Evolutionary conservation across 768 basidiomycete genomes (phyloP).

Genomic region (Trametes sanguinea): DNA sequence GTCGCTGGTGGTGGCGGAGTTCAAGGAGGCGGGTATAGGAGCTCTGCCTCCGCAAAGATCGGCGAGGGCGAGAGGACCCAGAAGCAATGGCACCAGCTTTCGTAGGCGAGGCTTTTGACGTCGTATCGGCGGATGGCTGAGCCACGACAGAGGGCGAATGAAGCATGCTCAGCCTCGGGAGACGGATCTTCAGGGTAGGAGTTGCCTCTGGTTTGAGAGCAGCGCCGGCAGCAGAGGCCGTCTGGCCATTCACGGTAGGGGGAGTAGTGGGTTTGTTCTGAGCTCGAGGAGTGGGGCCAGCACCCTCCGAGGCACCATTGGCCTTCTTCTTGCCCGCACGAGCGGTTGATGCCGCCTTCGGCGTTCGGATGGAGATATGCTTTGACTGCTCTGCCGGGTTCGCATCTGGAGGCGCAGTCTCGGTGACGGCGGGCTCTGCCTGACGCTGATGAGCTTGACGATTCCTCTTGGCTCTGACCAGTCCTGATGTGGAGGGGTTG

Average conservation of each 20-base stretch:
- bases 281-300: not conserved
- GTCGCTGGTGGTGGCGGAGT: conserved; percentile 25
- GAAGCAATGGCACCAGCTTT: conserved; percentile 5
- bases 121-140: not conserved
- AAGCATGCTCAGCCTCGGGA: conserved; percentile 29
- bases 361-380: not conserved
- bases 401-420: not conserved
- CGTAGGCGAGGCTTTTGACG: conserved; percentile 19
- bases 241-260: conserved; percentile 8
- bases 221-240: conserved; percentile 25
- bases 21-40: conserved; percentile 25
- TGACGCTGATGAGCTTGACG: conserved; percentile 11
- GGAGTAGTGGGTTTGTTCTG: conserved; percentile 10
- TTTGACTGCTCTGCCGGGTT: not conserved
- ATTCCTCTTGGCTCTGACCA: conserved; percentile 4
- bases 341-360: not conserved
- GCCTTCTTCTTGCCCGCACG: conserved; percentile 8
- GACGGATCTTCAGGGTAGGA: conserved; percentile 34
- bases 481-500: not conserved
- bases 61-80: conserved; percentile 20
- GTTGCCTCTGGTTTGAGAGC: conserved; percentile 22
- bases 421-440: not conserved
- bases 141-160: conserved; percentile 9
- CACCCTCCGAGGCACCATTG: not conserved
- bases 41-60: conserved; percentile 25